These are phyloP conservation scores for Colletotrichum musae DNA, from an alignment of 2,329 filamentous ascomycete species.

Conservation along the genomic window DNA sequence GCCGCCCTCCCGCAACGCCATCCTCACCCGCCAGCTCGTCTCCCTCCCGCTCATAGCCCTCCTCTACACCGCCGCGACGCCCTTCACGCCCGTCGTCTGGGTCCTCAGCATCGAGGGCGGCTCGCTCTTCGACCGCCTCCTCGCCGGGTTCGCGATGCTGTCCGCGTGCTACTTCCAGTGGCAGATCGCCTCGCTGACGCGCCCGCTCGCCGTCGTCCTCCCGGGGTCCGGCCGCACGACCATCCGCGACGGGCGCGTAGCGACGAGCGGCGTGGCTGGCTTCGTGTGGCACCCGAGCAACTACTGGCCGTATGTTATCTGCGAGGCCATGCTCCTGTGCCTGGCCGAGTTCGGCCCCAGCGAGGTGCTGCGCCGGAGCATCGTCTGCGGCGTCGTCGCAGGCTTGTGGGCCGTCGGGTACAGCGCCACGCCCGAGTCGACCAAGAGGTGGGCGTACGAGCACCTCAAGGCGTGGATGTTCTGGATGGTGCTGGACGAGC, in stretches of 20 bases:
- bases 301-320: conserved; percentile 43
- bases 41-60: conserved; percentile 42
- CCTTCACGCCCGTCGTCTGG: conserved; percentile 43
- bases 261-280: background rate
- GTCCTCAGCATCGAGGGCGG: conserved; percentile 47
- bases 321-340: conserved; percentile 42
- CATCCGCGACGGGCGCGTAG: conserved; percentile 42
- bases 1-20: conserved; percentile 4
- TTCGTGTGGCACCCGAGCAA: conserved; percentile 43
- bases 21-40: conserved; percentile 36
- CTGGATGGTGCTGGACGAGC: conserved; percentile 41
- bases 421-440: conserved; percentile 40
- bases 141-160: conserved; percentile 55
- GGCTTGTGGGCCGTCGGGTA: conserved; percentile 43
- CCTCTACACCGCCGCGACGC: conserved; percentile 43
- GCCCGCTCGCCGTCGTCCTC: conserved; percentile 37
- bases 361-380: conserved; percentile 41
- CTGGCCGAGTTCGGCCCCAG: conserved; percentile 43
- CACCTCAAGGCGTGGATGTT: conserved; percentile 43
- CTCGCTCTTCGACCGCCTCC: conserved; percentile 62
- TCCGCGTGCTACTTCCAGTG: conserved; percentile 50
- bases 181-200: conserved; percentile 39
- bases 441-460: conserved; percentile 43
- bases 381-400: conserved; percentile 40
- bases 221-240: conserved; percentile 23